A percentile compares a stretch with the other conserved stretches of the same genome.
phyloP scores from a whole-genome alignment of 768 basidiomycete species.

The Leccinum arenicola region DNA sequence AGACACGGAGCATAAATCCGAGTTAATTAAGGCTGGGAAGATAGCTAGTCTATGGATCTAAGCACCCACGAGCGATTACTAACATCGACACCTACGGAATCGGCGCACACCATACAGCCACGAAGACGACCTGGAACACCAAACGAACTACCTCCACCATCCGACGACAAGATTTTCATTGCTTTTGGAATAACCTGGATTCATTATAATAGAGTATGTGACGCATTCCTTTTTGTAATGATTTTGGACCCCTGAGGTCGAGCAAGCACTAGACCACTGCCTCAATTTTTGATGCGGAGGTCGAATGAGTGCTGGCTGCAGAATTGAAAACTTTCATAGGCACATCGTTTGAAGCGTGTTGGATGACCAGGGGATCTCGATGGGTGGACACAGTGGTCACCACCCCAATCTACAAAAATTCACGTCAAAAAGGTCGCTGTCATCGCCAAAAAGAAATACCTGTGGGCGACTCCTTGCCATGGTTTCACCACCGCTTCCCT shows the following conservation, averaged over 20 bases:
- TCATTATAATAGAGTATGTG: background rate
- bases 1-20: background rate
- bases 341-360: too few species aligned
- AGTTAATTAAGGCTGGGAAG: background rate
- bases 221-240: background rate
- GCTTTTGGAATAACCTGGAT: background rate
- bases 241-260: too few species aligned
- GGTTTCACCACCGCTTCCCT: background rate
- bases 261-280: too few species aligned
- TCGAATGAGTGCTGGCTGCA: too few species aligned
- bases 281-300: too few species aligned
- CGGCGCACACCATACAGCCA: background rate
- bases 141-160: background rate
- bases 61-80: too few species aligned
- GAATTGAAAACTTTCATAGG: too few species aligned
- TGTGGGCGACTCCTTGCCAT: background rate
- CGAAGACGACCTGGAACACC: background rate
- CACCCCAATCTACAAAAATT: background rate
- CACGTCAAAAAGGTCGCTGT: background rate
- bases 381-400: background rate
- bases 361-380: too few species aligned
- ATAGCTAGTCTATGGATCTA: too few species aligned
- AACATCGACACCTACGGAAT: too few species aligned
- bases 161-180: background rate
- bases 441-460: background rate